Percentiles rank a stretch among this genome's conserved stretches.
Conservation (phyloP, 768 basidiomycete species). For the Cubamyces lactineus region DNA sequence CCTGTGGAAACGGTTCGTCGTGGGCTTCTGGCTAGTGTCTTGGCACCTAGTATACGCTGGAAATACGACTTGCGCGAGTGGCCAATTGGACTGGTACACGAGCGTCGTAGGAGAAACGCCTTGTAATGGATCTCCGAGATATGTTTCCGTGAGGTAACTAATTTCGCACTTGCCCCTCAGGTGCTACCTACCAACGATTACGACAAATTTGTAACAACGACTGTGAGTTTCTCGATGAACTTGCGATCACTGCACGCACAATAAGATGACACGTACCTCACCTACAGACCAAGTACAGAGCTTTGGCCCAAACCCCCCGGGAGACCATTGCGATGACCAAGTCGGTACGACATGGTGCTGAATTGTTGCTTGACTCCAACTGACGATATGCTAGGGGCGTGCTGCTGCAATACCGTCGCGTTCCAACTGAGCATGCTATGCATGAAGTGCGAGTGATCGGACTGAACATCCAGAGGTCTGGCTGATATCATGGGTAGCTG, state of each 20-base stretch:
- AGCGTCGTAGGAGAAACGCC: slow-evolving; percentile 23
- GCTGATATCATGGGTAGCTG: not conserved
- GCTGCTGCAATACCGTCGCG: slow-evolving; percentile 21
- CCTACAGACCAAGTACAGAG: slow-evolving; percentile 6
- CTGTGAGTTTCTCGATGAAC: slow-evolving; percentile 4
- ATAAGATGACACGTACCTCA: too few relatives aligned
- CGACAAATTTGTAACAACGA: slow-evolving; percentile 27
- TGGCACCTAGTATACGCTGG: not conserved
- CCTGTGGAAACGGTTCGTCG: too few relatives aligned
- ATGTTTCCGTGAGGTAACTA: not conserved
- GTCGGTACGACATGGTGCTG: not conserved
- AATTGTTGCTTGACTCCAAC: not conserved
- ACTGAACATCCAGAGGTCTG: not conserved
- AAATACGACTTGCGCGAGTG: slow-evolving; percentile 19
- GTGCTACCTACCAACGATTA: slow-evolving; percentile 22
- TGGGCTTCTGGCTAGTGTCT: too few relatives aligned
- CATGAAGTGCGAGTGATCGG: slow-evolving; percentile 7
- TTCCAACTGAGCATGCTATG: slow-evolving; percentile 23
- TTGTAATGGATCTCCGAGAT: slow-evolving; percentile 1
- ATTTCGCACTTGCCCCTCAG: not conserved
- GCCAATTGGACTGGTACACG: slow-evolving; percentile 23
- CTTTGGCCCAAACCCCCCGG: not conserved
- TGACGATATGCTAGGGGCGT: not conserved
- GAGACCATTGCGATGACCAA: slow-evolving; percentile 16
- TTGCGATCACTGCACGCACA: too few relatives aligned